Evolutionary conservation across 257 asterid genomes (phyloP), one percentile per base, ranked within the genome.

Genomic region (Penstemon barbatus): DNA sequence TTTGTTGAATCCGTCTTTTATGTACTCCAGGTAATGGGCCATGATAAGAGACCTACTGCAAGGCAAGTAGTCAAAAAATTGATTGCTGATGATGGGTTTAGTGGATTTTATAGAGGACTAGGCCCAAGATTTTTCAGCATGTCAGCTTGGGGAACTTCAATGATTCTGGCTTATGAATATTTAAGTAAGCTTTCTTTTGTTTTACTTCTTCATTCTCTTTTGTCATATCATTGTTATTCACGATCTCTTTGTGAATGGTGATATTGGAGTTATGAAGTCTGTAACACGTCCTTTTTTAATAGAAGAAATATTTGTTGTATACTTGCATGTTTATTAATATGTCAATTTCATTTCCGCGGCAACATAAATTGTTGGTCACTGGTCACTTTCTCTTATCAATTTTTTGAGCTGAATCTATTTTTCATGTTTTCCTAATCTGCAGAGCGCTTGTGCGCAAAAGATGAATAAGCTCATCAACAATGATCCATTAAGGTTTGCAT

Each of bases 61-160:
- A 79, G 81, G 74, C 92, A 89, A 80, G 97, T 94, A 46, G 89
- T 94, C 7, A 87, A 67, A 70, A 77, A 70, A 40, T 82, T 94
- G 85, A 83, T 94, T 71, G 85, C 92, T 9, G 97, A 94, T 39
- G 96, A 94, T 79, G 99, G 97, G 51, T 94, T 97, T 97, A 78
- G 85, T 36, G 97, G 97, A 73, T 74, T 94, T 46, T 94, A 91
- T 66, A 84, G 96, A 80, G 99, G 99, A 59, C 81, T 94, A 4
- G 97, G 99, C 82, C 97, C 99, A 19, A 83, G 99, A 83, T 84
- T 94, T 84, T 88, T 87, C 84, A 94, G 99, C 82, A 91, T 91
- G 95, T 94, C 99, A 40, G 97, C 99, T 7, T 94, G 99, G 97
- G 99, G 99, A 72, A 94, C 99, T 78, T 87, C 99, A 18, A 94